These are phyloP conservation scores for Yamadazyma sp. DNA, from an alignment of 805 yeast species.

Conservation along the genomic window DNA sequence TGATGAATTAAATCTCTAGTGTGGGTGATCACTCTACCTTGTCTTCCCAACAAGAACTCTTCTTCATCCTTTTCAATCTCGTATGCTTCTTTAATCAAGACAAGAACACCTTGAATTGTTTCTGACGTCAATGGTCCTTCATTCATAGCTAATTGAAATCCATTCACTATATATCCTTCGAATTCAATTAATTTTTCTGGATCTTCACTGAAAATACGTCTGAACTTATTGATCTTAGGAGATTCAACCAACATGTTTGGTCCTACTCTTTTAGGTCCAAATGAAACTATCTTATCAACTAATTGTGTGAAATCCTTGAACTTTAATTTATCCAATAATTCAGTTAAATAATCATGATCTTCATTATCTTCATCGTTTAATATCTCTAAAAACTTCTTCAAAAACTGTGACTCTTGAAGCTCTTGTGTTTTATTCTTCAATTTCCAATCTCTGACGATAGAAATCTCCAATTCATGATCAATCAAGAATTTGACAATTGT, in stretches of 20 bases:
- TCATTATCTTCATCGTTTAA: slow-evolving; percentile 10
- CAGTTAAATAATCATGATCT: slow-evolving; percentile 5
- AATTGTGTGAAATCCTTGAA: slow-evolving; percentile 19
- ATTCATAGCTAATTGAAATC: slow-evolving; percentile 76
- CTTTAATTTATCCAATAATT: slow-evolving; percentile 8
- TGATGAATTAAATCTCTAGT: slow-evolving; percentile 72
- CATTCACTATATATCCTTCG: slow-evolving; percentile 69
- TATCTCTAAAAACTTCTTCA: slow-evolving; percentile 7
- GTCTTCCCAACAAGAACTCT: slow-evolving; percentile 41
- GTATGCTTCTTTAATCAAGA: slow-evolving; percentile 29
- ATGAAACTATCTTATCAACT: slow-evolving; percentile 46
- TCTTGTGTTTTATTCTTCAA: slow-evolving; percentile 16
- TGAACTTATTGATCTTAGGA: slow-evolving; percentile 26
- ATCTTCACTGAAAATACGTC: slow-evolving; percentile 21
- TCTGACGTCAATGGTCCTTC: slow-evolving; percentile 91
- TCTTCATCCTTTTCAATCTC: slow-evolving; percentile 20
- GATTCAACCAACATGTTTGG: slow-evolving; percentile 70
- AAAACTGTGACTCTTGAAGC: slow-evolving; percentile 8
- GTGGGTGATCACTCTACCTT: slow-evolving; percentile 72
- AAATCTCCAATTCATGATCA: slow-evolving; percentile 44
- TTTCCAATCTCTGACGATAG: slow-evolving; percentile 24
- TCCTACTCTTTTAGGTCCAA: slow-evolving; percentile 78
- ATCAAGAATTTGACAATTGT: slow-evolving; percentile 48
- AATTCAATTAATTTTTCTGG: slow-evolving; percentile 27
- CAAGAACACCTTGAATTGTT: slow-evolving; percentile 78